Percentiles rank a stretch among this genome's conserved stretches.
Conservation (phyloP, 768 basidiomycete genomes). For the Mycena filopes region DNA sequence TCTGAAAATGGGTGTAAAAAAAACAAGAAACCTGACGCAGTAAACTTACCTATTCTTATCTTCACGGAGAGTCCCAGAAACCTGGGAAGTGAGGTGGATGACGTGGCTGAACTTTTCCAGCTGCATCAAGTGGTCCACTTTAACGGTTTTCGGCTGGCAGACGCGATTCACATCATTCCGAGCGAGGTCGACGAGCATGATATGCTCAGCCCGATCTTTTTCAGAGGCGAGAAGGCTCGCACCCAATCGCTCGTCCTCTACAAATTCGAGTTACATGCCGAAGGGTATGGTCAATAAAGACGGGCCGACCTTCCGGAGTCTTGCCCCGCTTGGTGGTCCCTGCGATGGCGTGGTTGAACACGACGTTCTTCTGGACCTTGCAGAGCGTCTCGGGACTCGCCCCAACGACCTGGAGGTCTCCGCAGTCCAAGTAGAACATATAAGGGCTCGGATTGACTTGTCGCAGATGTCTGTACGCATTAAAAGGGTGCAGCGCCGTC, state of each 20-base stretch:
- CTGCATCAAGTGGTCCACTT: slow-evolving; percentile 94
- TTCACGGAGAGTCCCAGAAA: slow-evolving; percentile 85
- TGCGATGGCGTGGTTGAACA: slow-evolving; percentile 98
- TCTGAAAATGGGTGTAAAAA: slow-evolving; percentile 50
- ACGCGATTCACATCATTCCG: slow-evolving; percentile 99
- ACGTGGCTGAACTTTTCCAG: slow-evolving; percentile 98
- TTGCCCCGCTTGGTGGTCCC: slow-evolving; percentile 92
- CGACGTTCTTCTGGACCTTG: slow-evolving; percentile 91
- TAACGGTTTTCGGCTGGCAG: slow-evolving; percentile 93
- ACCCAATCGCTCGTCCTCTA: slow-evolving; percentile 90
- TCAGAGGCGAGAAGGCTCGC: slow-evolving; percentile 81
- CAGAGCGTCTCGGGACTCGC: slow-evolving; percentile 98
- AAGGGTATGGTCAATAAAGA: slow-evolving; percentile 7
- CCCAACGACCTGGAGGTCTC: slow-evolving; percentile 94
- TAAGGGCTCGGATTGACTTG: slow-evolving; percentile 98
- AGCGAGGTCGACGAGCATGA: slow-evolving; percentile 98
- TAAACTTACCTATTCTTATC: slow-evolving; percentile 80
- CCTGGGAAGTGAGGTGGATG: slow-evolving; percentile 96
- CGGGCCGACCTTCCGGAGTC: slow-evolving; percentile 78
- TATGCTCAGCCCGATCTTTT: slow-evolving; percentile 97
- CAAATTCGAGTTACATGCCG: slow-evolving; percentile 23
- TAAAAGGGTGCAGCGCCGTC: slow-evolving; percentile 94
- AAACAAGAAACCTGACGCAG: slow-evolving; percentile 8
- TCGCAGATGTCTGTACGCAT: slow-evolving; percentile 93
- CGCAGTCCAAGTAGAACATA: slow-evolving; percentile 98